Conservation (phyloP, 768 basidiomycete species). For the Lactarius evosmus region DNA sequence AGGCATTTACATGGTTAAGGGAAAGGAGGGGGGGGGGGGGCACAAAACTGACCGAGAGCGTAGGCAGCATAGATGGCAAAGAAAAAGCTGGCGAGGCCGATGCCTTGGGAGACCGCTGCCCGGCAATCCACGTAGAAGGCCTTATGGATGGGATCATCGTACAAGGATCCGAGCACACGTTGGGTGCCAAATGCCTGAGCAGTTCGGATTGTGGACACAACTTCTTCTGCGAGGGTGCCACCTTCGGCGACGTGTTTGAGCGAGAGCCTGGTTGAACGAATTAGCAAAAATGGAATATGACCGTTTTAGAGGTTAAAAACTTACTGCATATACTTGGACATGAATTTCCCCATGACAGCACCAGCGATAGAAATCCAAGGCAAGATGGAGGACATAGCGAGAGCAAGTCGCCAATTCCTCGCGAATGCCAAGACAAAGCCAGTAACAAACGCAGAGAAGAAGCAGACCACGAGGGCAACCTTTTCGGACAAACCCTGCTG, state of each 20-base stretch:
- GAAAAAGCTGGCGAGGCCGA: slow-evolving; percentile 66
- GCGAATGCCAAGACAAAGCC: slow-evolving; percentile 77
- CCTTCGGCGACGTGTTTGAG: slow-evolving; percentile 70
- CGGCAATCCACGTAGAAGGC: slow-evolving; percentile 51
- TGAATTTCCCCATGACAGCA: slow-evolving; percentile 63
- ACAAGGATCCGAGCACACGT: slow-evolving; percentile 54
- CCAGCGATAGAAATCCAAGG: slow-evolving; percentile 80
- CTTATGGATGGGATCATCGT: slow-evolving; percentile 56
- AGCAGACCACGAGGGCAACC: slow-evolving; percentile 65
- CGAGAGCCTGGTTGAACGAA: slow-evolving; percentile 44
- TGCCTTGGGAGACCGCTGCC: slow-evolving; percentile 53
- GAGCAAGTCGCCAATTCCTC: slow-evolving; percentile 76
- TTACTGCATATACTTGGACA: slow-evolving; percentile 63
- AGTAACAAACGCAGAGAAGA: slow-evolving; percentile 66
- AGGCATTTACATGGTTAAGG: not conserved
- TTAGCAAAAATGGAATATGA: slow-evolving; percentile 4
- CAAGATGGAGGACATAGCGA: slow-evolving; percentile 77
- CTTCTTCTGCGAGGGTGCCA: slow-evolving; percentile 84
- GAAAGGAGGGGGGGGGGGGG: not conserved
- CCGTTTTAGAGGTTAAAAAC: slow-evolving; percentile 32
- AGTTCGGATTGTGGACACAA: slow-evolving; percentile 84
- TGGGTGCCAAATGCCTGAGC: slow-evolving; percentile 88
- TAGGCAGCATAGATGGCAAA: slow-evolving; percentile 75
- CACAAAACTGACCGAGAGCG: slow-evolving; percentile 50
- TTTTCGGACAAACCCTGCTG: slow-evolving; percentile 94